Percentiles rank a stretch among this genome's conserved stretches.
These are phyloP conservation scores for Cylindrotheca fusiformis DNA, from an alignment of 108 stramenopile genomes.

Conservation along the genomic window DNA sequence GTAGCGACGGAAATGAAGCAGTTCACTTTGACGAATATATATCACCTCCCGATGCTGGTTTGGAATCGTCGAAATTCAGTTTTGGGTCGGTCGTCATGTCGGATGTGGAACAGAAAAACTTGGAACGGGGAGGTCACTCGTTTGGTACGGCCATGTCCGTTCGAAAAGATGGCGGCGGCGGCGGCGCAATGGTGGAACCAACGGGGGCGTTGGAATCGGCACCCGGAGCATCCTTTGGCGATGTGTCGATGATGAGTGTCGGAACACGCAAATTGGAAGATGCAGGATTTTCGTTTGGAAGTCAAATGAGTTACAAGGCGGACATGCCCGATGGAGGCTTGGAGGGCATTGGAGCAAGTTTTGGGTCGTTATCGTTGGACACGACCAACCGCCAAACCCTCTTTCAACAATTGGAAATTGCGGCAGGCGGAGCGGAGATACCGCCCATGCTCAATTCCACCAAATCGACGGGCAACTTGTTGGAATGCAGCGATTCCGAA, in stretches of 20 bases:
- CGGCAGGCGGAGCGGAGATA: constrained; percentile 20
- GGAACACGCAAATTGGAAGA: constrained; percentile 24
- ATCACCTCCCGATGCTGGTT: constrained; percentile 15
- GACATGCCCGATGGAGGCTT: constrained; percentile 39
- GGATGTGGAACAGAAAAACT: constrained; percentile 19
- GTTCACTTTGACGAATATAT: constrained; percentile 27
- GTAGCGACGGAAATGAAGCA: background rate
- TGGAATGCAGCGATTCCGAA: constrained; percentile 58
- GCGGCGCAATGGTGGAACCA: background rate
- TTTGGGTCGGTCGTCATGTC: constrained; percentile 48
- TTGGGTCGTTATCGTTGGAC: constrained; percentile 43
- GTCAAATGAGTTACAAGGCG: constrained; percentile 28
- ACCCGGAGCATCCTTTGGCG: constrained; percentile 37
- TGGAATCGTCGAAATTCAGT: constrained; percentile 32
- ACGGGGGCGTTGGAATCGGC: constrained; percentile 9
- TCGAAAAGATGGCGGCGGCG: background rate
- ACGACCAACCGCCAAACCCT: constrained; percentile 9
- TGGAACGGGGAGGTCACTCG: constrained; percentile 27
- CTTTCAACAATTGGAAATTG: constrained; percentile 9
- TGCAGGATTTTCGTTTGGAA: constrained; percentile 39
- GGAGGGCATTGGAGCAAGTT: constrained; percentile 45
- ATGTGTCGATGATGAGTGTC: constrained; percentile 36
- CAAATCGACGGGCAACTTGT: constrained; percentile 34
- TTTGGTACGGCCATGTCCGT: constrained; percentile 34
- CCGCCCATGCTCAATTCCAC: constrained; percentile 29